Evolutionary conservation across 2,329 filamentous ascomycete genomes (phyloP).

Genomic region (Monosporascus sp.): DNA sequence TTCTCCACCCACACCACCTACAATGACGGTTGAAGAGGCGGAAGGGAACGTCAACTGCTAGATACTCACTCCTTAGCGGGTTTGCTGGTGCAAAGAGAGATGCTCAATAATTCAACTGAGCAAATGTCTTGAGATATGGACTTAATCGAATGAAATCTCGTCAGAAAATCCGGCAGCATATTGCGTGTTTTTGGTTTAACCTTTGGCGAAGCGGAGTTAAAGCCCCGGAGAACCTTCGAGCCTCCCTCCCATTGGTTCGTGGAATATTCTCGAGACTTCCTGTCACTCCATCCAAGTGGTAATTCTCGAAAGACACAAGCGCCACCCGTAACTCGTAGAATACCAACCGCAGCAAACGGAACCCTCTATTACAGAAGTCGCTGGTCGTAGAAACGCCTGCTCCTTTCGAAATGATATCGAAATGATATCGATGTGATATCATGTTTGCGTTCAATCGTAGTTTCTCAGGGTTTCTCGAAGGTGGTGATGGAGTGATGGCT

Average conservation of each 20-base stretch:
- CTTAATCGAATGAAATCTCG: too few relatives aligned
- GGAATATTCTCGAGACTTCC: conserved; percentile 26
- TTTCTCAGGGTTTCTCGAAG: conserved; percentile 20
- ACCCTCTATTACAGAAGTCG: conserved; percentile 2
- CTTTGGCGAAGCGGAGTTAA: too few relatives aligned
- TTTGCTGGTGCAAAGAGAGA: too few relatives aligned
- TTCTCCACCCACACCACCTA: too few relatives aligned
- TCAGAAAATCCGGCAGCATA: too few relatives aligned
- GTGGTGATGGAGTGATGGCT: conserved; percentile 14
- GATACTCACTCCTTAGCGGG: too few relatives aligned
- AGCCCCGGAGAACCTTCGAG: not conserved
- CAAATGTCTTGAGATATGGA: too few relatives aligned
- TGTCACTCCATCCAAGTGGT: conserved; percentile 4
- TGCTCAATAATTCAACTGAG: too few relatives aligned
- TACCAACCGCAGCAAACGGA: conserved; percentile 6
- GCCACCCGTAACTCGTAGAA: conserved; percentile 5
- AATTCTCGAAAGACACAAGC: conserved; percentile 15
- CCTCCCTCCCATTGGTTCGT: conserved; percentile 3
- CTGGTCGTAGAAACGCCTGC: conserved; percentile 14
- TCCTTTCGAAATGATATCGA: conserved; percentile 20
- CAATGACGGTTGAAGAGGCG: too few relatives aligned
- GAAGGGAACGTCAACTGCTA: too few relatives aligned
- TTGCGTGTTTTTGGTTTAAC: too few relatives aligned
- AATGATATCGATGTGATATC: not conserved
- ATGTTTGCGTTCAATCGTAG: conserved; percentile 12